Evolutionary conservation across 1,284 basidiomycete genomes (phyloP), one percentile per base, ranked within the genome.

Genomic region (Uromyces viciae-fabae): DNA sequence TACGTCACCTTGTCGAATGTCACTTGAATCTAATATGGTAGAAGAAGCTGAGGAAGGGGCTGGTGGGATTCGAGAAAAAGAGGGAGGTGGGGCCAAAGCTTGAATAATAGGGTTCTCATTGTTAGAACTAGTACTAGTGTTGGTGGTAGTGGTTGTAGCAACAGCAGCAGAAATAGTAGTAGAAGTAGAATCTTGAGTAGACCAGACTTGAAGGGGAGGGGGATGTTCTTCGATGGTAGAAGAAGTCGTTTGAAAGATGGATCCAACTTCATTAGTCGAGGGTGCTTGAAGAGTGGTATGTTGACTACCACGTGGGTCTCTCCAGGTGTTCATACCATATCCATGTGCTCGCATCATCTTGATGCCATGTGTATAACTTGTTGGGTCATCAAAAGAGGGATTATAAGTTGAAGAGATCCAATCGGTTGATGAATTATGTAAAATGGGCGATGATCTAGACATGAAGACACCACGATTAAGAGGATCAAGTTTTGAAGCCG

Each of bases 341-440:
- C 66, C 77, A 54, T 72, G 66, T 22, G 66, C 77, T n/a, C 77
- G 77, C 52, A 79, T 72, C 77, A 79, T 79, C 31, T 58, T 79
- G 25, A 56, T 64, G 49, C 71, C 71, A 19, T 49, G 71, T 14
- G 46, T 36, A 49, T 56, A 38, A 31, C 38, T 60, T n/a, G n/a
- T n/a, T n/a, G n/a, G n/a, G n/a, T n/a, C n/a, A n/a, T n/a, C n/a
- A n/a, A n/a, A n/a, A n/a, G 77, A 79, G 22, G 64, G 64, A 62
- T 72, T 36, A 28, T 79, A 71, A 22, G 66, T 42, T 28, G 68
- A 71, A 36, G 77, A 69, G 38, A 79, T 33, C 77, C 77, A 79
- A 62, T 79, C 77, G 22, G 68, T 52, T 15, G 49, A 15, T 46
- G 68, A 31, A 58, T n/a, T 31, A 31, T 42, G 25, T 33, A 36